Percentiles rank a stretch among this genome's conserved stretches.
These are phyloP conservation scores for Apocynum venetum DNA, from an alignment of 257 asterid genomes.

Conservation along the genomic window DNA sequence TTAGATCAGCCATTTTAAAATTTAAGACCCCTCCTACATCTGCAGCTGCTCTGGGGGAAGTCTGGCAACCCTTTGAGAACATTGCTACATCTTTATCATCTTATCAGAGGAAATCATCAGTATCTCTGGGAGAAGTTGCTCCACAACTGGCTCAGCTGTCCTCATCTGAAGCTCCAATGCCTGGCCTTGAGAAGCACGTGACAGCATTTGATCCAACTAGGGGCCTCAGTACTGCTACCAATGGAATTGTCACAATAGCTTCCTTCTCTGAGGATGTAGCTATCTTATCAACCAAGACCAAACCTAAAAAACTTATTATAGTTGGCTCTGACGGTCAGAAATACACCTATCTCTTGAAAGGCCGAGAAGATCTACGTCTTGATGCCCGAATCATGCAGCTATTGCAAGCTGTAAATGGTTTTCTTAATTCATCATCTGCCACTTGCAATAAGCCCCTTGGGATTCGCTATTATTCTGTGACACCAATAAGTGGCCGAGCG, in stretches of 20 bases:
- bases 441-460: constrained; percentile 69
- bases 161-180: constrained; percentile 96
- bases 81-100: constrained; percentile 89
- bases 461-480: constrained; percentile 86
- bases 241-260: constrained; percentile 70
- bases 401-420: constrained; percentile 87
- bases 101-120: constrained; percentile 81
- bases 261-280: constrained; percentile 70
- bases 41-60: constrained; percentile 78
- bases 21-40: constrained; percentile 90
- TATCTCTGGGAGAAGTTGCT: constrained; percentile 88
- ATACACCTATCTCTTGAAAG: constrained; percentile 95
- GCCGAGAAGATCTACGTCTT: constrained; percentile 97
- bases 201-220: constrained; percentile 53
- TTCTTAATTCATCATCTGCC: constrained; percentile 70
- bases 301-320: constrained; percentile 77
- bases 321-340: constrained; percentile 91
- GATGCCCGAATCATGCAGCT: constrained; percentile 99
- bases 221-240: constrained; percentile 37
- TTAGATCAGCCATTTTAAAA: constrained; percentile 68
- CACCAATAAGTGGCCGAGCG: constrained; percentile 98
- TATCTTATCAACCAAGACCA: constrained; percentile 92
- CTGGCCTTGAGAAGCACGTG: constrained; percentile 91
- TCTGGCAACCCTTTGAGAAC: constrained; percentile 91
- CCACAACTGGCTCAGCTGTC: constrained; percentile 76